Evolutionary conservation across 768 basidiomycete species (phyloP).

Genomic region (Kwoniella heveanensis): DNA sequence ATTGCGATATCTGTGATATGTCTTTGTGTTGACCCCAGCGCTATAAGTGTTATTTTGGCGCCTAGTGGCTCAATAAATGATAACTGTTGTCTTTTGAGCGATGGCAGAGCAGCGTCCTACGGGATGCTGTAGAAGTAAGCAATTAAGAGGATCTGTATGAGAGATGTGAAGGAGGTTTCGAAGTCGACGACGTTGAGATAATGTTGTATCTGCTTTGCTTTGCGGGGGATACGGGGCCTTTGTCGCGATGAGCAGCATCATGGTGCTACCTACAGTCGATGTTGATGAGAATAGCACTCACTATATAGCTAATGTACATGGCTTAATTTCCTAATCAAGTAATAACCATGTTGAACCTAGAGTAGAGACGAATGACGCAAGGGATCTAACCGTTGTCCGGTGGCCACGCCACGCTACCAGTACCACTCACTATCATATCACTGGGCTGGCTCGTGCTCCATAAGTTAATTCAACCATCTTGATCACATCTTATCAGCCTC

Average conservation of each 20-base stretch:
- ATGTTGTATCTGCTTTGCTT: background rate
- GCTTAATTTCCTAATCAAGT: background rate
- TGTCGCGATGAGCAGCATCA: background rate
- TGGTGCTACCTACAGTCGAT: background rate
- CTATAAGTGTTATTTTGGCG: too few relatives aligned
- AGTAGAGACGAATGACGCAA: background rate
- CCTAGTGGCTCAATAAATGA: too few relatives aligned
- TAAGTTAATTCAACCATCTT: too few relatives aligned
- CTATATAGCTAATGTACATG: too few relatives aligned
- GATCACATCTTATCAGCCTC: background rate
- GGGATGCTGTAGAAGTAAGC: too few relatives aligned
- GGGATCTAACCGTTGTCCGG: background rate
- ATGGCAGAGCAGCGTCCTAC: too few relatives aligned
- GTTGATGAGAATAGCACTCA: background rate
- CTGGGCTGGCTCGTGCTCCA: background rate
- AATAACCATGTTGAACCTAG: background rate
- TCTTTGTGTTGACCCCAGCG: too few relatives aligned
- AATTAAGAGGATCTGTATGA: too few relatives aligned
- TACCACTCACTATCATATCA: background rate
- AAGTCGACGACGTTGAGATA: too few relatives aligned
- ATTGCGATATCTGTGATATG: too few relatives aligned
- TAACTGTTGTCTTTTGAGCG: too few relatives aligned
- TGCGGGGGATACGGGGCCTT: slow-evolving; percentile 7
- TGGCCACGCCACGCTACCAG: background rate
- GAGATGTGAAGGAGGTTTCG: too few relatives aligned